Evolutionary conservation across 305 asterid species (phyloP), one percentile per base, ranked within the genome.

Genomic region (Andrographis paniculata): DNA sequence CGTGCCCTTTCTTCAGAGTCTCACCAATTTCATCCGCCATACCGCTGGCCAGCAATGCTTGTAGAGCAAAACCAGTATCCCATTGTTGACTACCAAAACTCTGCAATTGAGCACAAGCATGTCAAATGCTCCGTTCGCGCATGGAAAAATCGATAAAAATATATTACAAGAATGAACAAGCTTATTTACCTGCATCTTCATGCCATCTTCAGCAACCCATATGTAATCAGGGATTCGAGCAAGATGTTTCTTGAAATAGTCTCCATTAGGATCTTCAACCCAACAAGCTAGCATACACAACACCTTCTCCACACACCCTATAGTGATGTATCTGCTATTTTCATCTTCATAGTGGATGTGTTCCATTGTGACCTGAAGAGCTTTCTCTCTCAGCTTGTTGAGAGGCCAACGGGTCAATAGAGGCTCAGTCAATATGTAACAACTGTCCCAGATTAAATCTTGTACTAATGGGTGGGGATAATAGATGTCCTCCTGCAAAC

Each of bases 181-280:
- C 13, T 44, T 3, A 27, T 12, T 16, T 46, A 84, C 95, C 89
- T 80, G 93, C 95, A 89, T 89, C 54, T 89, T 89, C 95, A 85
- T 85, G 45, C 98, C 98, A 67, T 91, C 98, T 72, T 91, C 96
- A 1, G 92, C 94, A 30, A 91, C 66, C 98, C 96, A 91, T 6
- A 86, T 20, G 45, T 76, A 91, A 54, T 91, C 98, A 1, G 96
- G 95, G 65, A 91, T 70, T 45, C 96, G 66, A 3, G 87, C 95
- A 0, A 89, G 88, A 77, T 89, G 98, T 48, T 82, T 82, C 77
- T 82, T 85, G 84, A 89, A 85, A 58, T 72, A 67, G 60, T 79
- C 93, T 2, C 94, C 80, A 11, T 85, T 72, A 0, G 95, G 95
- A 58, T 89, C 92, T 70, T 89, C 96, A 15, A 71, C 94, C 98